These are phyloP conservation scores for Xylaria hypoxylon DNA, from an alignment of 2,329 filamentous ascomycete genomes.

Conservation along the genomic window DNA sequence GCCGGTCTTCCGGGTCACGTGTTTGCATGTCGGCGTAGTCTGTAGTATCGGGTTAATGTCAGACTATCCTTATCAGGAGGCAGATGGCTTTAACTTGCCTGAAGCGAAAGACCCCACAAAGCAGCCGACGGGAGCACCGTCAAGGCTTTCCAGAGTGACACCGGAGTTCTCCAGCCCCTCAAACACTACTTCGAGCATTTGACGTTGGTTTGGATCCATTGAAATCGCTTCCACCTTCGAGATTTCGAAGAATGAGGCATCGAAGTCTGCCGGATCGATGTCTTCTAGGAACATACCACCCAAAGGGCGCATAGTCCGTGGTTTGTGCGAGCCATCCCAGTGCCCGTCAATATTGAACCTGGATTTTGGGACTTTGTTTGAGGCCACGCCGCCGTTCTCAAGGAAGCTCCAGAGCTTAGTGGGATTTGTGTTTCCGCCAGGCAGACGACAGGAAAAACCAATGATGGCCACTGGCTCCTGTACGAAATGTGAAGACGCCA, in stretches of 20 bases:
- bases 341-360: slow-evolving; percentile 54
- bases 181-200: slow-evolving; percentile 49
- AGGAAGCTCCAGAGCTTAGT: slow-evolving; percentile 38
- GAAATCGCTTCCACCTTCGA: slow-evolving; percentile 33
- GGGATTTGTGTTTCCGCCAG: slow-evolving; percentile 47
- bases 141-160: slow-evolving; percentile 36
- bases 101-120: slow-evolving; percentile 42
- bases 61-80: too few relatives aligned
- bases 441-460: slow-evolving; percentile 24
- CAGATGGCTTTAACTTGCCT: too few relatives aligned
- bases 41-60: too few relatives aligned
- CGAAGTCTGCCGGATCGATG: slow-evolving; percentile 52
- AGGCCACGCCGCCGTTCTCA: slow-evolving; percentile 11
- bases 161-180: slow-evolving; percentile 49
- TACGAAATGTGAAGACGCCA: background rate
- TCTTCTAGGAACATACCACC: slow-evolving; percentile 56
- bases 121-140: slow-evolving; percentile 37
- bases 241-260: slow-evolving; percentile 50
- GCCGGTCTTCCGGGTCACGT: slow-evolving; percentile 41
- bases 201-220: slow-evolving; percentile 46
- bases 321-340: slow-evolving; percentile 53
- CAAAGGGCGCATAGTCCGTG: slow-evolving; percentile 50
- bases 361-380: slow-evolving; percentile 52
- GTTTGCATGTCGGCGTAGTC: slow-evolving; percentile 41
- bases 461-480: slow-evolving; percentile 32